These are phyloP conservation scores for Sarcodon sp. DNA, from an alignment of 768 basidiomycete genomes.

Conservation along the genomic window DNA sequence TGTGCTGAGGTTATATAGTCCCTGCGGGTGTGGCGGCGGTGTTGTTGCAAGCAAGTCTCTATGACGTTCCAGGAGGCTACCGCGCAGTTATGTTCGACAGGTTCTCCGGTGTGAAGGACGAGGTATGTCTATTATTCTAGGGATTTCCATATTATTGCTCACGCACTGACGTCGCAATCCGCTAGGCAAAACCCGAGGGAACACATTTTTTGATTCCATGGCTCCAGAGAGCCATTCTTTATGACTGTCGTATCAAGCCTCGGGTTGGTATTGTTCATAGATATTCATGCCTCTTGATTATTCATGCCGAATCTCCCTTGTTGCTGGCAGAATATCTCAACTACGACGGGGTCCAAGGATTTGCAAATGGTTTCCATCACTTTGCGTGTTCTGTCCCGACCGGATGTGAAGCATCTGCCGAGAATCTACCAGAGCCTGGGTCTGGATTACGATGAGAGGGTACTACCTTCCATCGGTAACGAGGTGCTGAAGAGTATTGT, in stretches of 20 bases:
- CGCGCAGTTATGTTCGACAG: slow-evolving; percentile 97
- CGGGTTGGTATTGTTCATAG: slow-evolving; percentile 37
- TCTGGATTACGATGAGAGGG: slow-evolving; percentile 95
- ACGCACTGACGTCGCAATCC: slow-evolving; percentile 1
- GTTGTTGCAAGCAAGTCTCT: slow-evolving; percentile 34
- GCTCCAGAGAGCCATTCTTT: slow-evolving; percentile 92
- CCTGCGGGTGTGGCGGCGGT: slow-evolving; percentile 44
- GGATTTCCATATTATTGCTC: not conserved
- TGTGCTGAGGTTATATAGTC: slow-evolving; percentile 40
- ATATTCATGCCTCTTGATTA: not conserved
- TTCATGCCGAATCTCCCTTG: slow-evolving; percentile 2
- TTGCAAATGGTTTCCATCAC: slow-evolving; percentile 98
- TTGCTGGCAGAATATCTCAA: slow-evolving; percentile 80
- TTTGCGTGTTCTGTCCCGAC: slow-evolving; percentile 87
- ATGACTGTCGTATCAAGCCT: slow-evolving; percentile 96
- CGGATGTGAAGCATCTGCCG: slow-evolving; percentile 76
- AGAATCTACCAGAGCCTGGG: slow-evolving; percentile 95
- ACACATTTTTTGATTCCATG: slow-evolving; percentile 95
- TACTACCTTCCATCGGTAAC: slow-evolving; percentile 94
- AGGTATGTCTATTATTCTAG: slow-evolving; percentile 28
- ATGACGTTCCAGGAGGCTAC: slow-evolving; percentile 70
- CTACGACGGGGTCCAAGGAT: slow-evolving; percentile 96
- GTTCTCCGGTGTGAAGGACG: slow-evolving; percentile 80
- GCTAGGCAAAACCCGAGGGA: slow-evolving; percentile 78
- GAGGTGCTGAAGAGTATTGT: slow-evolving; percentile 98